Base-by-base conservation (phyloP, 306 rosid genomes). In the Arachis stenosperma region DNA sequence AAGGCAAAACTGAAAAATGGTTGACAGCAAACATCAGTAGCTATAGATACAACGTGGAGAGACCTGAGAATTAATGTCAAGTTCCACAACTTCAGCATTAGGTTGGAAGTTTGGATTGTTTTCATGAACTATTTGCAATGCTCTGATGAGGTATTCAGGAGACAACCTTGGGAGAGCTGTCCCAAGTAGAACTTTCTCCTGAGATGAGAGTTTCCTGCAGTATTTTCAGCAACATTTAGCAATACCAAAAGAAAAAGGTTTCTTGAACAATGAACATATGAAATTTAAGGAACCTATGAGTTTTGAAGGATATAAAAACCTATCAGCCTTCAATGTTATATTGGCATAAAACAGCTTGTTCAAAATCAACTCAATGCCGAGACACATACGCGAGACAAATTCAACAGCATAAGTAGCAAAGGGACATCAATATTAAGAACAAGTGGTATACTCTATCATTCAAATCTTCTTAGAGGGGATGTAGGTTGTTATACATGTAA, bases 61-160 rank as follows among this genome's bases (percentile, higher is more conserved):
- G 39, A 92, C 97, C 95, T 90, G 97, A 55, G 86, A 83, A 65
- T 92, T 91, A 9, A 90, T 84, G 81, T 93, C 89, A 41, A 93
- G 90, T 81, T 84, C 79, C 80, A 90, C 93, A 52, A 76, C 87
- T 48, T 66, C 71, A 13, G 79, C 85, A 59, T 76, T 43, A 37
- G 86, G 79, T 70, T 83, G 79, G 82, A 90, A 93, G 80, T 71
- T 84, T 55, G 93, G 96, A 66, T 90, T 81, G 61, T 54, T 69
- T 81, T 90, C 83, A 6, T 81, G 75, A 58, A 90, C 81, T 44
- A 93, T 87, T 71, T 85, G 82, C 63, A 93, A 73, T 40, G 91
- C 98, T 68, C 9, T 86, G 74, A 7, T 27, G 47, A 93, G 86
- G 69, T 86, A 82, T 59, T 89, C 88, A 55, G 84, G 79, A 43